Conservation (phyloP, 2,329 filamentous ascomycete species). For the Hypoxylon sp. region DNA sequence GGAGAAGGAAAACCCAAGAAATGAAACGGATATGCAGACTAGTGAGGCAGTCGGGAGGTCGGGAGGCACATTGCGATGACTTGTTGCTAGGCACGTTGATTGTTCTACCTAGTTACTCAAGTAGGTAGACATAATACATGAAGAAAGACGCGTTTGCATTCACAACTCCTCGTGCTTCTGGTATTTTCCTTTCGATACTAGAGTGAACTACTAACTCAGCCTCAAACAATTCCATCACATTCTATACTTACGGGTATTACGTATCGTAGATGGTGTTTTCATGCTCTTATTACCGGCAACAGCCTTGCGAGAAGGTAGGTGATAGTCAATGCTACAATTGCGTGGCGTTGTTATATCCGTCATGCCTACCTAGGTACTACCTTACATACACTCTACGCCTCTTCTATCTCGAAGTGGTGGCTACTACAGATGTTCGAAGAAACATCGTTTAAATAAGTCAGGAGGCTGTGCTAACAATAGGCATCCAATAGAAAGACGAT, state of each 20-base stretch:
- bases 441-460: not conserved
- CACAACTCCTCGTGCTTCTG: not conserved
- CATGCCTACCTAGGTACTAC: not conserved
- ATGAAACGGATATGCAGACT: not conserved
- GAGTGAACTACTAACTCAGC: not conserved
- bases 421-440: not conserved
- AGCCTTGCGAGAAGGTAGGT: not conserved
- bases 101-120: not conserved
- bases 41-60: not conserved
- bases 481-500: not conserved
- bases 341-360: not conserved
- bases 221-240: not conserved
- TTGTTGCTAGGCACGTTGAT: not conserved
- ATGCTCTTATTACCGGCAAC: not conserved
- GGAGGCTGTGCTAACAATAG: constrained; percentile 19
- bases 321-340: not conserved
- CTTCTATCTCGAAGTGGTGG: not conserved
- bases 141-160: not conserved
- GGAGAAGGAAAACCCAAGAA: not conserved
- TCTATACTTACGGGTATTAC: not conserved
- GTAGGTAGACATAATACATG: constrained; percentile 1
- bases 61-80: not conserved
- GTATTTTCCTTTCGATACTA: not conserved
- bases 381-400: not conserved
- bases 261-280: not conserved